Conservation (phyloP, 192 early-diverging fungal species). For the Backusella psychrophila region DNA sequence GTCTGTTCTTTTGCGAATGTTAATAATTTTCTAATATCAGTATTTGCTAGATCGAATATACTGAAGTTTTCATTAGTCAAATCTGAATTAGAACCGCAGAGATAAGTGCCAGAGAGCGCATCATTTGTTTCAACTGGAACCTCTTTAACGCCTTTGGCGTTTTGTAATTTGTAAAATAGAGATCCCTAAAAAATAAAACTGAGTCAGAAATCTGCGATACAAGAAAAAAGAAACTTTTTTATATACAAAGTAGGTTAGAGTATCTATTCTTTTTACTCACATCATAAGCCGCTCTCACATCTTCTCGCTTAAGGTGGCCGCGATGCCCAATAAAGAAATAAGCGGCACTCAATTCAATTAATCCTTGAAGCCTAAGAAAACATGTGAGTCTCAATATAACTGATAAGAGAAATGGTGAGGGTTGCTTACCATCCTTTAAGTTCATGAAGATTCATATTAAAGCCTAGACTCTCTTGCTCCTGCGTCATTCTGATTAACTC, state of each 20-base stretch:
- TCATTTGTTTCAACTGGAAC: not conserved
- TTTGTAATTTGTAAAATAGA: constrained; percentile 5
- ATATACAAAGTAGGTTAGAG: not conserved
- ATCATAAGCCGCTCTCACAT: constrained; percentile 11
- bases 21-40: not conserved
- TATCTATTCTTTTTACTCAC: constrained; percentile 9
- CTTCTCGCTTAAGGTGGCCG: not conserved
- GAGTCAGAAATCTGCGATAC: not conserved
- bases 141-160: not conserved
- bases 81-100: constrained; percentile 7
- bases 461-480: constrained; percentile 7
- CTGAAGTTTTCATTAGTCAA: not conserved
- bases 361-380: not conserved
- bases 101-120: constrained; percentile 7
- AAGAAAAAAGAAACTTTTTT: not conserved
- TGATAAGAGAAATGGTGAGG: not conserved
- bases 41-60: not conserved
- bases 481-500: constrained; percentile 13
- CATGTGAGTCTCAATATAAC: not conserved
- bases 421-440: not conserved
- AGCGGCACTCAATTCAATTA: constrained; percentile 9
- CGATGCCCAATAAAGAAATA: constrained; percentile 19
- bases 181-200: not conserved
- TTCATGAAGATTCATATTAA: constrained; percentile 1
- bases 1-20: constrained; percentile 2